A percentile compares a stretch with the other conserved stretches of the same genome.
Conservation (phyloP, 2,329 filamentous ascomycete species). For the Pyrenochaeta sp. region DNA sequence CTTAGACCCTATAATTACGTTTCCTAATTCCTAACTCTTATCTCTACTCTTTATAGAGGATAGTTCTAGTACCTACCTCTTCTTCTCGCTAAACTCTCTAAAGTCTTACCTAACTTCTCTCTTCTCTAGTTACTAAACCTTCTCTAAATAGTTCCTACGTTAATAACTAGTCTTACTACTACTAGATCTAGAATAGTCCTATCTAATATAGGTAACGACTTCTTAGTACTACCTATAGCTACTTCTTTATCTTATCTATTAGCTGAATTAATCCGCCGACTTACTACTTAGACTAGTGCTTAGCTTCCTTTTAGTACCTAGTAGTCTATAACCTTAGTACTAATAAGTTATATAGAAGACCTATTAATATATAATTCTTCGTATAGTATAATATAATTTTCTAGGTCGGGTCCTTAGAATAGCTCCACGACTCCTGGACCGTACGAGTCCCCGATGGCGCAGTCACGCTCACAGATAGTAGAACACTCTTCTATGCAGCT, state of each 20-base stretch:
- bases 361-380: constrained; percentile 46
- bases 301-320: constrained; percentile 45
- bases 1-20: constrained; percentile 74
- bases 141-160: constrained; percentile 35
- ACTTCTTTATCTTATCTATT: constrained; percentile 43
- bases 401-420: constrained; percentile 41
- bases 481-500: constrained; percentile 32
- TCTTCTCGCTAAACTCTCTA: constrained; percentile 77
- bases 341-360: constrained; percentile 45
- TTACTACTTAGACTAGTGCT: constrained; percentile 46
- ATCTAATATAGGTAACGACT: constrained; percentile 42
- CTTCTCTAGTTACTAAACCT: constrained; percentile 47
- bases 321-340: constrained; percentile 38
- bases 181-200: constrained; percentile 35
- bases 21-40: constrained; percentile 70
- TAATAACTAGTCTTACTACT: constrained; percentile 36
- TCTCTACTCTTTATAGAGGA: constrained; percentile 75
- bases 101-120: constrained; percentile 67
- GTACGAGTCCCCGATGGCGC: constrained; percentile 39
- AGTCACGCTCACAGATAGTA: constrained; percentile 34
- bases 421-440: constrained; percentile 46
- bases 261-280: constrained; percentile 44
- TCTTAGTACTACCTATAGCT: constrained; percentile 32
- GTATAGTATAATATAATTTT: constrained; percentile 42
- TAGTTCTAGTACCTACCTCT: constrained; percentile 80